These are phyloP conservation scores for Helotiales sp. DNA, from an alignment of 2,329 filamentous ascomycete genomes.

Conservation along the genomic window DNA sequence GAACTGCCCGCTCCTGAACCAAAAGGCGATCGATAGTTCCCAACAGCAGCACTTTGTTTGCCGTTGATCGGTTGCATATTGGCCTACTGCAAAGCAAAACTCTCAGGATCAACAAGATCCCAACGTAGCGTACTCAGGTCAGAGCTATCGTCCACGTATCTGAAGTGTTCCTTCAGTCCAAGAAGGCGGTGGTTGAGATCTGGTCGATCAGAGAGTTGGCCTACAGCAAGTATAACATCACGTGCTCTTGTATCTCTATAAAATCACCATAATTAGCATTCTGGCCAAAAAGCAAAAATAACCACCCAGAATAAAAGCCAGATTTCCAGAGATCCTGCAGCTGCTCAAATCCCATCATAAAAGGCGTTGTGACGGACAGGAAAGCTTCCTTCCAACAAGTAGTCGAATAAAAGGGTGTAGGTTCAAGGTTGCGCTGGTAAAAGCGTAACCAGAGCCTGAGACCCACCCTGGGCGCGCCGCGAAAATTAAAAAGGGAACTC, in stretches of 20 bases:
- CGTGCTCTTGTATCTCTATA: constrained; percentile 9
- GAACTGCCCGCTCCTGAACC: neutral
- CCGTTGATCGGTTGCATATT: neutral
- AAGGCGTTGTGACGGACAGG: neutral
- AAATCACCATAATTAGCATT: constrained; percentile 3
- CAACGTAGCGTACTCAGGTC: constrained; percentile 24
- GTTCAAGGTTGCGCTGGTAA: too few relatives aligned
- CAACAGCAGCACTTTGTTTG: neutral
- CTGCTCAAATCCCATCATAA: neutral
- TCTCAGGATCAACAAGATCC: constrained; percentile 6
- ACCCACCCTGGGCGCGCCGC: neutral
- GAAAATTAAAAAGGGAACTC: neutral
- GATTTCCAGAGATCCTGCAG: neutral
- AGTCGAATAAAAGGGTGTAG: neutral
- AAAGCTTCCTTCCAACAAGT: neutral
- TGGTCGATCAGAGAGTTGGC: neutral
- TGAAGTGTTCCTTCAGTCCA: neutral
- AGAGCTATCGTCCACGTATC: constrained; percentile 13
- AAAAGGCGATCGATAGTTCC: neutral
- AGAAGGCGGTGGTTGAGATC: constrained; percentile 9
- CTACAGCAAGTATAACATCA: constrained; percentile 7
- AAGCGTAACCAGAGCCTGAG: neutral
- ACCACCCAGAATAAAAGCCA: neutral
- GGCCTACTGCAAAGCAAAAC: neutral
- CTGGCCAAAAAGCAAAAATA: neutral